Conservation (phyloP, 2,329 filamentous ascomycete genomes). For the Aspergillus puulaauensis region DNA sequence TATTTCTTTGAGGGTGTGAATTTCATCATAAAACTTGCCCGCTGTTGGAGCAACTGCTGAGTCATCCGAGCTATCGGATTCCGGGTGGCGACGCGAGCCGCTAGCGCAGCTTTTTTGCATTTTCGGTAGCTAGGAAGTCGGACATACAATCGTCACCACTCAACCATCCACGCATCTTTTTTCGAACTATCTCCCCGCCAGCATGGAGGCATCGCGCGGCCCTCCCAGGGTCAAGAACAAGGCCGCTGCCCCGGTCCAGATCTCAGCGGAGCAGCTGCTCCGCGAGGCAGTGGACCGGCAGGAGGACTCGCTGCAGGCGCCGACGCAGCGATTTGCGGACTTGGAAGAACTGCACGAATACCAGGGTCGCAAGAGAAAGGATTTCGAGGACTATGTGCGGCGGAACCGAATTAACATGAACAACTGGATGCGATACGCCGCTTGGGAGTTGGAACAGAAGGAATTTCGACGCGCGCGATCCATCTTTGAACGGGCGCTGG, state of each 20-base stretch:
- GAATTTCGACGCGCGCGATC: conserved; percentile 89
- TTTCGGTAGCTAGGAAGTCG: not conserved
- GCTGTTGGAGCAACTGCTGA: conserved; percentile 9
- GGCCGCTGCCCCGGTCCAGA: conserved; percentile 84
- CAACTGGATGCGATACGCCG: conserved; percentile 98
- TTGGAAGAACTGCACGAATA: conserved; percentile 97
- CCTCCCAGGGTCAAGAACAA: conserved; percentile 99
- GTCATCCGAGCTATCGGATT: conserved; percentile 7
- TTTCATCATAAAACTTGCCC: conserved; percentile 7
- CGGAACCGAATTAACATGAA: conserved; percentile 94
- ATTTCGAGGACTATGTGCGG: conserved; percentile 97
- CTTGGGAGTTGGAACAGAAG: conserved; percentile 97
- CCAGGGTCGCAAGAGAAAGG: conserved; percentile 91
- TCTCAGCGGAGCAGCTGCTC: conserved; percentile 94
- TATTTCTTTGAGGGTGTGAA: not conserved
- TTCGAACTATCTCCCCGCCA: conserved; percentile 27
- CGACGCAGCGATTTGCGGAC: conserved; percentile 92
- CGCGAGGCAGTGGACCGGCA: conserved; percentile 96
- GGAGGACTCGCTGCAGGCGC: conserved; percentile 81
- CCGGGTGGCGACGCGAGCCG: conserved; percentile 17
- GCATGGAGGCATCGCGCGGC: conserved; percentile 86
- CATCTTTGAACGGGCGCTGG: conserved; percentile 91
- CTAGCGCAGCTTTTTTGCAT: conserved; percentile 19
- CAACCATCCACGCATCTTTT: not conserved
- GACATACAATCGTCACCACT: not conserved